These are phyloP conservation scores for Takashimella koratensis DNA, from an alignment of 1,284 basidiomycete genomes.

Conservation along the genomic window DNA sequence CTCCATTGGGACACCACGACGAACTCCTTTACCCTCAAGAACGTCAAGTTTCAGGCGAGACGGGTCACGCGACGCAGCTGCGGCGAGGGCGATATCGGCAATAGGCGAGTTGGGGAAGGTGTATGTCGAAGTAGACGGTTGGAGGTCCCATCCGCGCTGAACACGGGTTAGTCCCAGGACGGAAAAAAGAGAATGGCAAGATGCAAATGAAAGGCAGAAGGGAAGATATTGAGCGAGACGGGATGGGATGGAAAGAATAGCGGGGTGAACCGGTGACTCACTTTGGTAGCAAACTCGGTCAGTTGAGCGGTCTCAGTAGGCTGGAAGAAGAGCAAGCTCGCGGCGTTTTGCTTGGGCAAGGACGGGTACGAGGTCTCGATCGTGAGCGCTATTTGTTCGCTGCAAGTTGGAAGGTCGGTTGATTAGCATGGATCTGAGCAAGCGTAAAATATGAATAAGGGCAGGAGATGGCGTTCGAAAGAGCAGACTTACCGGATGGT, in stretches of 20 bases:
- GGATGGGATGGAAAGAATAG: background rate
- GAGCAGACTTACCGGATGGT: conserved; percentile 40
- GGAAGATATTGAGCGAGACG: background rate
- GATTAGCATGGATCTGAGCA: background rate
- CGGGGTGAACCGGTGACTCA: conserved; percentile 10
- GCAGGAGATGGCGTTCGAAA: background rate
- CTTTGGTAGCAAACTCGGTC: conserved; percentile 36
- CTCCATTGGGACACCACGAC: conserved; percentile 37
- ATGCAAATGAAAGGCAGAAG: background rate
- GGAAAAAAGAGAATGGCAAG: background rate
- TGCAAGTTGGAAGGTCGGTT: conserved; percentile 5
- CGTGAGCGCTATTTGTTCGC: conserved; percentile 49
- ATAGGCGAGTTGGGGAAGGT: conserved; percentile 23
- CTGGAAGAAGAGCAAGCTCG: conserved; percentile 47
- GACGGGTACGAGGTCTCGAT: conserved; percentile 49
- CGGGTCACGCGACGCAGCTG: conserved; percentile 16
- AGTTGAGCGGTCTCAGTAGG: conserved; percentile 38
- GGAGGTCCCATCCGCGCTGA: conserved; percentile 44
- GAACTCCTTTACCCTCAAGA: conserved; percentile 30
- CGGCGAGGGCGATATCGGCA: conserved; percentile 23
- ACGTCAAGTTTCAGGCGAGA: conserved; percentile 19
- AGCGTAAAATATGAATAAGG: background rate
- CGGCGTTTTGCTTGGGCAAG: conserved; percentile 44
- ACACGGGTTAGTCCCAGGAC: too few relatives aligned
- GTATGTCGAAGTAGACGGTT: conserved; percentile 41